Conservation (phyloP, 78 protist species). For the Dictyostelium intermedium region DNA sequence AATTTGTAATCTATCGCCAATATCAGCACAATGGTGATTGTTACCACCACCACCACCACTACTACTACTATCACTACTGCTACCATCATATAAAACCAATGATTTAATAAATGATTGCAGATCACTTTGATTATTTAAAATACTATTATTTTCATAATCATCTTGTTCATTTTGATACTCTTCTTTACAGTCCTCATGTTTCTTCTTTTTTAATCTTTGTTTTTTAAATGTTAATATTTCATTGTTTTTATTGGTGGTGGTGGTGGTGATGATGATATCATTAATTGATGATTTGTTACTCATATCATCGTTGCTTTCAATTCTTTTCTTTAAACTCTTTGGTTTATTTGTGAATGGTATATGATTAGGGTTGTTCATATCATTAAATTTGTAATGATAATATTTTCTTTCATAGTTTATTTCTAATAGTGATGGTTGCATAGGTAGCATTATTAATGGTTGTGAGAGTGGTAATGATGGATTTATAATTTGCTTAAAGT, state of each 20-base stretch:
- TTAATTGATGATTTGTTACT: neutral
- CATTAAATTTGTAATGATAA: slow-evolving; percentile 52
- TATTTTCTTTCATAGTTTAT: slow-evolving; percentile 25
- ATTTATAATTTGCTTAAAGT: neutral
- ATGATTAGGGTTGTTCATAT: slow-evolving; percentile 65
- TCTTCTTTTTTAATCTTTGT: neutral
- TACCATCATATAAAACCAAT: neutral
- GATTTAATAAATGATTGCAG: slow-evolving; percentile 3
- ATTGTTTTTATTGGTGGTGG: neutral
- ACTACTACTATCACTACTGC: neutral
- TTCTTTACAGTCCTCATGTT: neutral
- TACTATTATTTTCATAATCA: neutral
- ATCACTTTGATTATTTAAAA: neutral
- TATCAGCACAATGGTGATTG: neutral
- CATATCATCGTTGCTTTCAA: neutral
- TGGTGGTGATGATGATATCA: too few relatives aligned
- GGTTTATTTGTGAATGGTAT: slow-evolving; percentile 32
- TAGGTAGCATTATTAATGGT: neutral
- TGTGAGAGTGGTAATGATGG: neutral
- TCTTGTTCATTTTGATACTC: neutral
- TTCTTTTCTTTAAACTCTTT: neutral
- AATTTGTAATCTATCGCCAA: neutral
- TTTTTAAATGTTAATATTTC: neutral
- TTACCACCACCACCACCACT: neutral
- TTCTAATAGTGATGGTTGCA: slow-evolving; percentile 5